Conservation (phyloP, 176 grass and related monocot genomes). For the Eleusine coracana region DNA sequence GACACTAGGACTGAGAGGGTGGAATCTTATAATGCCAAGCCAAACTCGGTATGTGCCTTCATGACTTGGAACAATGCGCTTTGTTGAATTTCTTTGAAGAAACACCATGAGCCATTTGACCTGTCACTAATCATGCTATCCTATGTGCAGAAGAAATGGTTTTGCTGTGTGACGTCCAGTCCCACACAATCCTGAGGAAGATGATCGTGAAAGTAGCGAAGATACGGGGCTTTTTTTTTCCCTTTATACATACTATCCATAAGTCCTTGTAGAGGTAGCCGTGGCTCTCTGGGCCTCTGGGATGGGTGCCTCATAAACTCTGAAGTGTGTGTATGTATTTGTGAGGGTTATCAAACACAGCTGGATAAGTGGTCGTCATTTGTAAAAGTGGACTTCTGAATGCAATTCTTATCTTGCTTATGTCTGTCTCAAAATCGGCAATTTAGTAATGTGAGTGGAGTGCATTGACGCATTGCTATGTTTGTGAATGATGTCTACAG, state of each 20-base stretch:
- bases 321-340: slow-evolving; percentile 51
- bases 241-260: slow-evolving; percentile 66
- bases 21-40: slow-evolving; percentile 50
- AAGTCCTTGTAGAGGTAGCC: slow-evolving; percentile 65
- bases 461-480: not conserved
- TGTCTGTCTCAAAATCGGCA: not conserved
- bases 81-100: slow-evolving; percentile 9
- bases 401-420: slow-evolving; percentile 36
- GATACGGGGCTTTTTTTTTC: slow-evolving; percentile 44
- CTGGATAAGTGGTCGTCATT: slow-evolving; percentile 20
- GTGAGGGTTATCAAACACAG: slow-evolving; percentile 42
- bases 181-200: slow-evolving; percentile 69
- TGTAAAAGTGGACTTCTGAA: slow-evolving; percentile 46
- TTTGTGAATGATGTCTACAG: not conserved
- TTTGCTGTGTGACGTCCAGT: slow-evolving; percentile 80
- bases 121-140: slow-evolving; percentile 1
- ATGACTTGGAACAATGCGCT: not conserved
- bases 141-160: slow-evolving; percentile 79
- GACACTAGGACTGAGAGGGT: slow-evolving; percentile 51
- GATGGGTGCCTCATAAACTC: slow-evolving; percentile 50
- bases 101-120: not conserved
- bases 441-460: slow-evolving; percentile 18
- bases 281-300: not conserved
- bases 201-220: slow-evolving; percentile 9
- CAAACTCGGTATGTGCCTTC: slow-evolving; percentile 56